phyloP scores from a whole-genome alignment of 2,329 filamentous ascomycete species.

The Cercospora sojina region DNA sequence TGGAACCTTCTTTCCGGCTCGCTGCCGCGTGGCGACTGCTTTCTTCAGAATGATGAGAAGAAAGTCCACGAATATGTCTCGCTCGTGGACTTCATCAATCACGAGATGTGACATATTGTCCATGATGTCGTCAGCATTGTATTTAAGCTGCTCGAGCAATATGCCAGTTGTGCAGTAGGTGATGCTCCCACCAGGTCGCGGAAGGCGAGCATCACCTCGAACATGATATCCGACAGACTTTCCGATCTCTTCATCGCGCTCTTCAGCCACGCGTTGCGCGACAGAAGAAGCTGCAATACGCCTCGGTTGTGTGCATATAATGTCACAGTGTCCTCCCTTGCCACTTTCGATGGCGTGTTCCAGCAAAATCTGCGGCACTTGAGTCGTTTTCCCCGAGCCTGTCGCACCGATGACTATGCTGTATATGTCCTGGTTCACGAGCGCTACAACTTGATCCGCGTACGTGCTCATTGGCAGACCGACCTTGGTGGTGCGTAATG shows the following conservation, averaged over 20 bases:
- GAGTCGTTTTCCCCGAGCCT: slow-evolving; percentile 51
- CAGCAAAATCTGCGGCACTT: slow-evolving; percentile 56
- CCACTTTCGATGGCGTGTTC: slow-evolving; percentile 47
- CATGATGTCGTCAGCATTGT: slow-evolving; percentile 41
- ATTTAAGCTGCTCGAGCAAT: slow-evolving; percentile 47
- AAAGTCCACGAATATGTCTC: slow-evolving; percentile 48
- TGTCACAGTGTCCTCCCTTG: slow-evolving; percentile 47
- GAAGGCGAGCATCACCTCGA: slow-evolving; percentile 43
- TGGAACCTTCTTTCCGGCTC: slow-evolving; percentile 39
- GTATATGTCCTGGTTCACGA: slow-evolving; percentile 43
- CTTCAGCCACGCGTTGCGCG: slow-evolving; percentile 48
- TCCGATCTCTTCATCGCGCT: slow-evolving; percentile 45
- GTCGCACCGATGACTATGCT: slow-evolving; percentile 50
- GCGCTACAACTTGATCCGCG: slow-evolving; percentile 8
- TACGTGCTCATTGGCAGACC: slow-evolving; percentile 43
- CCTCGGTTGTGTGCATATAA: slow-evolving; percentile 53
- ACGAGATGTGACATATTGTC: slow-evolving; percentile 49
- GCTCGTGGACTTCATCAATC: slow-evolving; percentile 55
- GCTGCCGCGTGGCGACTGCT: slow-evolving; percentile 40
- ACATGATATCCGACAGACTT: slow-evolving; percentile 50
- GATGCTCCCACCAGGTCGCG: slow-evolving; percentile 43
- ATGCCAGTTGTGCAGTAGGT: slow-evolving; percentile 54
- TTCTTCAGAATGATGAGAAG: slow-evolving; percentile 49
- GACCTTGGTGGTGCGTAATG: slow-evolving; percentile 36
- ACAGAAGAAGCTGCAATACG: slow-evolving; percentile 51